Evolutionary conservation across 306 rosid species (phyloP).

Genomic region (Astragalus membranaceus): DNA sequence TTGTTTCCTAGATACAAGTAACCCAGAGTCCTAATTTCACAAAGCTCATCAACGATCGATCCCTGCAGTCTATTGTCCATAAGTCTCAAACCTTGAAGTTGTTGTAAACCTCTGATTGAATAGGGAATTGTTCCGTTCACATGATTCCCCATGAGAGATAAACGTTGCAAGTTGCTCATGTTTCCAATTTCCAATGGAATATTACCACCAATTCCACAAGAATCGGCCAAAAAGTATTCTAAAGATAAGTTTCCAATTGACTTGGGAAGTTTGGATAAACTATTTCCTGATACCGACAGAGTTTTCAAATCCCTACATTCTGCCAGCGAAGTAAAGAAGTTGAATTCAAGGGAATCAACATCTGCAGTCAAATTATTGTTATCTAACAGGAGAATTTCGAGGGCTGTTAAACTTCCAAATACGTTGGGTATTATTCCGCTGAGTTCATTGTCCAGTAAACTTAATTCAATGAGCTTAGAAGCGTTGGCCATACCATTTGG

Average conservation of each 20-base stretch:
- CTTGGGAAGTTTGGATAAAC: neutral
- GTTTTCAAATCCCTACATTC: neutral
- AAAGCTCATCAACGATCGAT: constrained; percentile 13
- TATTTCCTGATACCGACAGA: neutral
- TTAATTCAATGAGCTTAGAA: neutral
- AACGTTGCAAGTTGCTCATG: neutral
- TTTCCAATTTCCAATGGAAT: constrained; percentile 23
- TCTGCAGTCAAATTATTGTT: neutral
- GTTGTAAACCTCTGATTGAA: constrained; percentile 1
- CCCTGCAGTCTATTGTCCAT: constrained; percentile 15
- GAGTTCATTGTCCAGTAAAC: neutral
- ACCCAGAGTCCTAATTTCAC: constrained; percentile 16
- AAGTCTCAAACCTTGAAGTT: constrained; percentile 19
- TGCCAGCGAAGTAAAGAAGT: constrained; percentile 6
- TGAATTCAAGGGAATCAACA: neutral
- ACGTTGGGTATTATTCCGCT: neutral
- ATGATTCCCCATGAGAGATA: neutral
- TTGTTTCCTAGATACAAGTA: neutral
- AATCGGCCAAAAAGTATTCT: neutral
- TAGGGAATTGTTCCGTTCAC: constrained; percentile 22
- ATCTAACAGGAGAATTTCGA: neutral
- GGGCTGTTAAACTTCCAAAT: neutral
- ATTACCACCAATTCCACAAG: neutral
- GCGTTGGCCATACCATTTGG: constrained; percentile 16
- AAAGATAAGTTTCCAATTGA: constrained; percentile 21